Base-by-base conservation (phyloP, 345 rosid species). In the Sisymbrium irio region DNA sequence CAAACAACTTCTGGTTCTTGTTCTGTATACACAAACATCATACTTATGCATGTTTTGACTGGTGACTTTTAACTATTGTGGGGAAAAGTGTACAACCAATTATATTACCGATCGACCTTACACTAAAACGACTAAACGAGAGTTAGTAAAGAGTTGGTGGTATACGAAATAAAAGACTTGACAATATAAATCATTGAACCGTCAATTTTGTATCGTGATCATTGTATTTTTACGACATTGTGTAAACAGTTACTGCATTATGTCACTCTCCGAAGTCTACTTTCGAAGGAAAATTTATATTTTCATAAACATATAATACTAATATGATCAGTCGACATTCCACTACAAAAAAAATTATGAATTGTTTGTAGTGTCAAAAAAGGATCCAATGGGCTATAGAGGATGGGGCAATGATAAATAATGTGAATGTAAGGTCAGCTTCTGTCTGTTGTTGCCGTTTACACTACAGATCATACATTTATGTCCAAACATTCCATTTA, bases 391-490 rank as follows among this genome's bases (percentile, higher is more conserved):
- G 35, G 66, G 50, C 5, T 25, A 30, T 10, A 54, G 56, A 64
- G 11, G 11, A 63, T 42, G 54, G 68, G 54, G 68, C 30, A 45
- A 32, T 64, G 44, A 64, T 53, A 9, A 40, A 71, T 47, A 36
- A 47, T 33, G 39, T 25, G 67, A 60, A 71, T 10, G 59, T 60
- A 47, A 56, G 67, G 75, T 60, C 75, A 49, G 50, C 61, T 39
- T 67, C 59, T 71, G 75, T 71, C 68, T 61, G 61, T 60, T 47
- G 67, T 71, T 71, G 60, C 61, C 46, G 30, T 37, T 25, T 71
- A 50, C 75, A 37, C 44, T 30, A 69, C 15, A 56, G 6, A 57
- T 69, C 64, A 71, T 71, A 37, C 13, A 60, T 71, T 47, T 60
- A 60, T 71, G 61, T 56, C 55, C 73, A 69, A 50, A 71, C 67